These are phyloP conservation scores for Kluyveromyces siamensis DNA, from an alignment of 805 yeast genomes.

Conservation along the genomic window DNA sequence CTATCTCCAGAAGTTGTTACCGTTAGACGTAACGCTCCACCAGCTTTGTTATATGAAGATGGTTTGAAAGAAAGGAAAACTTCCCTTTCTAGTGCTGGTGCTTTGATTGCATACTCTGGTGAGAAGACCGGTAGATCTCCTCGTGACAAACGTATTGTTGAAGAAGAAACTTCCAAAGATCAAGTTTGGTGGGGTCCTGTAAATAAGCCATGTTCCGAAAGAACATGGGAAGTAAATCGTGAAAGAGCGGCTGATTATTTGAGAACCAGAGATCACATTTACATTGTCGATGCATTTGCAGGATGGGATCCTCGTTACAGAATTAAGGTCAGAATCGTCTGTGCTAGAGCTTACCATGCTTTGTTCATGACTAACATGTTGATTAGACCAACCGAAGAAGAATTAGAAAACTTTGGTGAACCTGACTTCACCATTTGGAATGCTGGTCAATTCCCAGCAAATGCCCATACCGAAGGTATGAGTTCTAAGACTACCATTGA, in stretches of 20 bases:
- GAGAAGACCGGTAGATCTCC: conserved; percentile 97
- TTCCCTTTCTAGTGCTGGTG: conserved; percentile 87
- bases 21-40: conserved; percentile 86
- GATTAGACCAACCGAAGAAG: conserved; percentile 89
- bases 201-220: conserved; percentile 86
- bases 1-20: conserved; percentile 49
- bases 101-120: conserved; percentile 92
- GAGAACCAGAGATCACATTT: conserved; percentile 89
- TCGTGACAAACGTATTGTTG: conserved; percentile 95
- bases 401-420: conserved; percentile 81
- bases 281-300: conserved; percentile 92
- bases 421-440: conserved; percentile 98
- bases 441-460: conserved; percentile 98
- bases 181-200: conserved; percentile 99
- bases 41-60: conserved; percentile 90
- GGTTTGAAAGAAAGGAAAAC: conserved; percentile 86
- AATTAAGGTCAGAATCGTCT: conserved; percentile 87
- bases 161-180: conserved; percentile 75
- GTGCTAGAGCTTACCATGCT: conserved; percentile 98
- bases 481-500: conserved; percentile 92
- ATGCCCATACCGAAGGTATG: conserved; percentile 94
- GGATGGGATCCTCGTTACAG: conserved; percentile 99
- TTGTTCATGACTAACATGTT: conserved; percentile 97
- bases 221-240: conserved; percentile 91
- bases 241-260: conserved; percentile 95